Evolutionary conservation across 176 grass and related monocot genomes (phyloP), one percentile per base, ranked within the genome.

Genomic region (Musa acuminata): DNA sequence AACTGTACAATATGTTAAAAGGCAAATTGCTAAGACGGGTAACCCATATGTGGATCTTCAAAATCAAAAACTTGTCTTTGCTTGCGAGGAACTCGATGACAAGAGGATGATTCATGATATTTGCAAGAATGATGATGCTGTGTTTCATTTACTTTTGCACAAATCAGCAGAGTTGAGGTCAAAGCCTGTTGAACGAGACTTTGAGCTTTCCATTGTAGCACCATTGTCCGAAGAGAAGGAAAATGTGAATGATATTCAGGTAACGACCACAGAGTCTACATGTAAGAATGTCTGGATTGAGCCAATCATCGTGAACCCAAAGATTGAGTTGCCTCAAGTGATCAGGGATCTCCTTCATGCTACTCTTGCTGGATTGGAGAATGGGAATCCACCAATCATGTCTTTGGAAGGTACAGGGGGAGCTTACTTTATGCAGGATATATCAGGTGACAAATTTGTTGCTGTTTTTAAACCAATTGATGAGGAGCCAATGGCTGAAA

Each of bases 401-500:
- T 89, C 82, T 62, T 83, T 69, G 0, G 89, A 86, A 80, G 89
- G 89, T 70, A 88, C 81, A 24, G 81, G 86, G 14, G 89, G 83
- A 11, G 87, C 82, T 19, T 93, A 93, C 72, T 87, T 89, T 55
- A 93, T 89, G 90, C 72, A 72, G 55, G 84, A 84, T 71, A 25
- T 62, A 19, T 53, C 71, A 69, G 82, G 84, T 21, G 73, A 78
- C 11, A 69, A 53, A 72, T 85, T 78, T 52, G 26, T 87, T 21
- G 82, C 80, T 22, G 81, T 93, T 49, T 93, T 89, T 79, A 93
- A 93, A 70, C 87, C 90, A n/a, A 67, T 71, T 24, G 90, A 89
- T 79, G 87, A 93, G 83, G 87, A 89, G 76, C 90, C 90, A 21
- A 87, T 93, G 87, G 84, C 87, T 3, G 77, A 75, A 51, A 93